Conservation (phyloP, 805 yeast species). For the Yarrowia keelungensis region DNA sequence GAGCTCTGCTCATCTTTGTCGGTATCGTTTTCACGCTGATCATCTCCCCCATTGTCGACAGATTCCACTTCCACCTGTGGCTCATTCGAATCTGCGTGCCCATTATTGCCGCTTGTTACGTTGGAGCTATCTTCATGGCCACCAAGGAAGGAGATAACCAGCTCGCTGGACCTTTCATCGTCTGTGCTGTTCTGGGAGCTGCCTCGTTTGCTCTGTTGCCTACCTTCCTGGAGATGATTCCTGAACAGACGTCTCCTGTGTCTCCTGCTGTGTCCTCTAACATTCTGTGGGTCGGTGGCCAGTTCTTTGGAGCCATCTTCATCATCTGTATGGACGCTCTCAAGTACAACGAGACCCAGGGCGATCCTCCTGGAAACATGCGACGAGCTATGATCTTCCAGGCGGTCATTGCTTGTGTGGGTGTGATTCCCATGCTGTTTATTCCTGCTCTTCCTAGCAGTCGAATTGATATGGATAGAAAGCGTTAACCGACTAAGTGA, state of each 20-base stretch:
- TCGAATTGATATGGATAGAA: constrained; percentile 42
- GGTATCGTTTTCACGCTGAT: constrained; percentile 48
- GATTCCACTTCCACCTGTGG: constrained; percentile 44
- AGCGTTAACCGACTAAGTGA: neutral
- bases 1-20: constrained; percentile 48
- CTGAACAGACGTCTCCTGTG: constrained; percentile 49
- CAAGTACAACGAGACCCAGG: constrained; percentile 44
- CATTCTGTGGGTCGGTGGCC: constrained; percentile 49
- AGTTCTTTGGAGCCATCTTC: constrained; percentile 49
- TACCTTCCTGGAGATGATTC: constrained; percentile 48
- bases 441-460: constrained; percentile 39
- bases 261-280: constrained; percentile 48
- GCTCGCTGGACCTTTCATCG: constrained; percentile 48
- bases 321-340: constrained; percentile 49
- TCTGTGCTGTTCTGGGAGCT: constrained; percentile 48
- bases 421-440: constrained; percentile 44
- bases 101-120: constrained; percentile 46
- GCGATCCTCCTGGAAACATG: constrained; percentile 50
- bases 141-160: constrained; percentile 42
- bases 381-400: constrained; percentile 48
- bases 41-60: constrained; percentile 48
- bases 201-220: constrained; percentile 49
- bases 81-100: constrained; percentile 46
- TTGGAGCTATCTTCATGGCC: constrained; percentile 48
- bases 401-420: constrained; percentile 48